Percentiles rank a stretch among this genome's conserved stretches.
Evolutionary conservation across 1,284 basidiomycete genomes (phyloP).

Genomic region (Rhodofomes roseus): DNA sequence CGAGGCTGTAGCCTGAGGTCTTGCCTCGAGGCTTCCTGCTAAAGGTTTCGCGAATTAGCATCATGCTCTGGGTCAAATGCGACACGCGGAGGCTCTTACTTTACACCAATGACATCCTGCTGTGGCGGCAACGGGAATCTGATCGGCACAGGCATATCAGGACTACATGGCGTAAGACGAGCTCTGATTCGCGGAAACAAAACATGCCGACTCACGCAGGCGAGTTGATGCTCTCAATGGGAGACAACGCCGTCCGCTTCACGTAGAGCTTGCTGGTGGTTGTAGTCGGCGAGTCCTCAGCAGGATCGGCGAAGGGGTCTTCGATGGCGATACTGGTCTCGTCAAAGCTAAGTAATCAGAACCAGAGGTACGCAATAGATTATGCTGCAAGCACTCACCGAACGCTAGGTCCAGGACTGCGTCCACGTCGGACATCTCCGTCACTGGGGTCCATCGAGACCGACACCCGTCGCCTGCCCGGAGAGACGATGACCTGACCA

Average conservation of each 20-base stretch:
- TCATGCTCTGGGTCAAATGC: not conserved
- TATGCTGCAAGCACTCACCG: conserved; percentile 27
- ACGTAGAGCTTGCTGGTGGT: not conserved
- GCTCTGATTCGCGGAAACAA: too few species aligned
- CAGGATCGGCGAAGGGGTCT: conserved; percentile 34
- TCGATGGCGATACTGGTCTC: conserved; percentile 26
- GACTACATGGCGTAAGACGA: too few species aligned
- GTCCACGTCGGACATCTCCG: conserved; percentile 20
- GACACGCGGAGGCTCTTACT: conserved; percentile 20
- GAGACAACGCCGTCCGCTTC: conserved; percentile 15
- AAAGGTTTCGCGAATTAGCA: too few species aligned
- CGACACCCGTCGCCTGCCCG: conserved; percentile 12
- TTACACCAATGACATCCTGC: conserved; percentile 32
- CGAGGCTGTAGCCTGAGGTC: conserved; percentile 26
- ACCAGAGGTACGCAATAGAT: not conserved
- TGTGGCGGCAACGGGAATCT: conserved; percentile 34
- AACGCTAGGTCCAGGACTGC: conserved; percentile 24
- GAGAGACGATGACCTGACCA: conserved; percentile 21
- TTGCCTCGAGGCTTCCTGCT: not conserved
- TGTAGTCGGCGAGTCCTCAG: conserved; percentile 4
- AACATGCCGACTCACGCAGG: conserved; percentile 19
- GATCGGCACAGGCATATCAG: conserved; percentile 17
- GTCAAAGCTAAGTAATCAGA: not conserved
- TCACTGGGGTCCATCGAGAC: conserved; percentile 16
- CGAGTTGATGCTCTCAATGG: conserved; percentile 22